Conservation (phyloP, 768 basidiomycete species). For the Mycena galericulata region DNA sequence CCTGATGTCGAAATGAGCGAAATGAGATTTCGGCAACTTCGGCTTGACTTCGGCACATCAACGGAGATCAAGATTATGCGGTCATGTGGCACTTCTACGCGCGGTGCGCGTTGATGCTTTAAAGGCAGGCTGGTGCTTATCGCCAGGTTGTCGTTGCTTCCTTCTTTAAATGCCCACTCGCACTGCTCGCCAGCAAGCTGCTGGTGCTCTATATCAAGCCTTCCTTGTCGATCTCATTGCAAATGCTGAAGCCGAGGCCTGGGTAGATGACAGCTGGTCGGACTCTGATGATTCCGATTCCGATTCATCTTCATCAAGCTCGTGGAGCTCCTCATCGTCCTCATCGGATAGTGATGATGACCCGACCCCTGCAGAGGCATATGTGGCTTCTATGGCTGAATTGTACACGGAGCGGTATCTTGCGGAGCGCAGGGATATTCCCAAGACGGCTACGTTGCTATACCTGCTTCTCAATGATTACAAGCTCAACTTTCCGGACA, state of each 20-base stretch:
- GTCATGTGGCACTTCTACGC: too few species aligned
- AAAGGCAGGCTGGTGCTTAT: too few species aligned
- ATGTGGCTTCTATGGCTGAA: neutral
- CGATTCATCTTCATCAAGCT: too few species aligned
- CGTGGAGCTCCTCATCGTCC: too few species aligned
- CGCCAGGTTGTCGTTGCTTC: too few species aligned
- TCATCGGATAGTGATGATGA: neutral
- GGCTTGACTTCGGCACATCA: too few species aligned
- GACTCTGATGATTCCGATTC: too few species aligned
- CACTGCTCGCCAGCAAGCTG: neutral
- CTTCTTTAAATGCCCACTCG: conserved; percentile 7
- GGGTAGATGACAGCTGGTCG: too few species aligned
- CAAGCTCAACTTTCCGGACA: neutral
- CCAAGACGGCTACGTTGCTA: neutral
- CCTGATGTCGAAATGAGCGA: too few species aligned
- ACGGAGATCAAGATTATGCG: too few species aligned
- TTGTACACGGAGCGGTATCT: neutral
- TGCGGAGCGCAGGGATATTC: neutral
- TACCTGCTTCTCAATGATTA: neutral
- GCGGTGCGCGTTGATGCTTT: too few species aligned
- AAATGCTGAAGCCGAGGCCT: neutral
- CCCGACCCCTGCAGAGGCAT: neutral
- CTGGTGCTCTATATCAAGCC: conserved; percentile 7
- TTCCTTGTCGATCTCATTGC: conserved; percentile 1
- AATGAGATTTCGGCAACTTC: too few species aligned